phyloP scores from a whole-genome alignment of 2,329 filamentous ascomycete species.

The Knufia fluminis region DNA sequence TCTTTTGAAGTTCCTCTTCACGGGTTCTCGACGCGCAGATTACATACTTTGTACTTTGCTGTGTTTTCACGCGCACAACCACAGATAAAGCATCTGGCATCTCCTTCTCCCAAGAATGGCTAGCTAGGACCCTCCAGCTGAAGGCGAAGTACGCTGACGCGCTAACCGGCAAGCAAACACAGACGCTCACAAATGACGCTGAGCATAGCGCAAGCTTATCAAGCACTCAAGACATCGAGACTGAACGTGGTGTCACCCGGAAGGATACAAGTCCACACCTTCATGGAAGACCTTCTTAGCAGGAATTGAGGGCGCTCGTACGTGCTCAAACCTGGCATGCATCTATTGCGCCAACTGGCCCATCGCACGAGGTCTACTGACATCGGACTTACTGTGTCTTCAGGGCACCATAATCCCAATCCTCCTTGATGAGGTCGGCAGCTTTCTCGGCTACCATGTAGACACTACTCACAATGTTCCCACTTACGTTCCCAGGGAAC shows the following conservation, averaged over 20 bases:
- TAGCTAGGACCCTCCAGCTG: too few relatives aligned
- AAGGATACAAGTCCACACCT: background rate
- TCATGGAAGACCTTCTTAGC: background rate
- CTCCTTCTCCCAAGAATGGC: too few relatives aligned
- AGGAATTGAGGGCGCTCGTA: background rate
- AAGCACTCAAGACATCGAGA: background rate
- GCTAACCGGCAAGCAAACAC: too few relatives aligned
- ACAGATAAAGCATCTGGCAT: too few relatives aligned
- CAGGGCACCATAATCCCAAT: slow-evolving; percentile 11
- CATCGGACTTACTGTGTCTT: background rate
- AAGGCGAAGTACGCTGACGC: too few relatives aligned
- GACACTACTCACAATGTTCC: slow-evolving; percentile 25
- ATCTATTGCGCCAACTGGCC: background rate
- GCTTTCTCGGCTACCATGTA: slow-evolving; percentile 28
- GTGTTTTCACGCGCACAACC: too few relatives aligned
- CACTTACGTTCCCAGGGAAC: slow-evolving; percentile 26
- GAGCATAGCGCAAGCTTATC: background rate
- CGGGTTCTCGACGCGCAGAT: too few relatives aligned
- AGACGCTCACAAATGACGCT: too few relatives aligned
- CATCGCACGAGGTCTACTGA: background rate
- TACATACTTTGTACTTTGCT: too few relatives aligned
- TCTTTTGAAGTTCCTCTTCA: too few relatives aligned
- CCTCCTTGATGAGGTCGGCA: slow-evolving; percentile 28
- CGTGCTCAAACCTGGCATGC: background rate
- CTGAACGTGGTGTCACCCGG: background rate